phyloP scores from a whole-genome alignment of 331 rosid genomes.

The Quercus lobata region DNA sequence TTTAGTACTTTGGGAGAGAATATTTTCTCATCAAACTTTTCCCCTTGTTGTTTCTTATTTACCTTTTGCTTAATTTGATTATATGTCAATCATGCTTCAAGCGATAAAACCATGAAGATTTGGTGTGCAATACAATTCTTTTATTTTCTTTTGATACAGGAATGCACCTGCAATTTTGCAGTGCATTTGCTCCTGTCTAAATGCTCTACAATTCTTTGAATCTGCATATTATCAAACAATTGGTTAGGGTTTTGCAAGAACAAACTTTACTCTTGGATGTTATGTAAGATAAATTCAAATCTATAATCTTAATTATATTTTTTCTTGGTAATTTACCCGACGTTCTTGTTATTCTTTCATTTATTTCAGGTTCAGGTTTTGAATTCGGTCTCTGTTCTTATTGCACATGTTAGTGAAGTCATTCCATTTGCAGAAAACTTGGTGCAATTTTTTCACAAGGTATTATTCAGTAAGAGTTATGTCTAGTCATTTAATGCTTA shows the following conservation, averaged over 20 bases:
- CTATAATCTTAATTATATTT: conserved; percentile 11
- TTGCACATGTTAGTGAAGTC: conserved; percentile 71
- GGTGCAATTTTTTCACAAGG: conserved; percentile 91
- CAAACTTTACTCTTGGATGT: not conserved
- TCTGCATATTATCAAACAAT: not conserved
- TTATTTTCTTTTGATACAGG: conserved; percentile 1
- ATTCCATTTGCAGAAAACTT: conserved; percentile 70
- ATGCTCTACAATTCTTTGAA: not conserved
- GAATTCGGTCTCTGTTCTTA: conserved; percentile 77
- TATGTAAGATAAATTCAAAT: not conserved
- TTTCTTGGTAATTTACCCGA: conserved; percentile 2
- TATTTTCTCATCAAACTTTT: not conserved
- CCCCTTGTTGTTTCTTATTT: not conserved
- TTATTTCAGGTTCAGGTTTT: conserved; percentile 86
- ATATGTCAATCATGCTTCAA: not conserved
- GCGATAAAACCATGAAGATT: not conserved
- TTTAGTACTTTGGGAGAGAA: not conserved
- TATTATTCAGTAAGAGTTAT: conserved; percentile 16
- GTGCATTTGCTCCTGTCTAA: not conserved
- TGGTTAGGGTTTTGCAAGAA: conserved; percentile 10
- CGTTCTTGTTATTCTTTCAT: conserved; percentile 20
- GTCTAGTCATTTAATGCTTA: conserved; percentile 11
- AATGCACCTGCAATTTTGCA: conserved; percentile 2
- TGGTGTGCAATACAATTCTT: not conserved
- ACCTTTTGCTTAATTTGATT: not conserved